Conservation (phyloP, 345 rosid genomes). For the Noccaea bulbosa region DNA sequence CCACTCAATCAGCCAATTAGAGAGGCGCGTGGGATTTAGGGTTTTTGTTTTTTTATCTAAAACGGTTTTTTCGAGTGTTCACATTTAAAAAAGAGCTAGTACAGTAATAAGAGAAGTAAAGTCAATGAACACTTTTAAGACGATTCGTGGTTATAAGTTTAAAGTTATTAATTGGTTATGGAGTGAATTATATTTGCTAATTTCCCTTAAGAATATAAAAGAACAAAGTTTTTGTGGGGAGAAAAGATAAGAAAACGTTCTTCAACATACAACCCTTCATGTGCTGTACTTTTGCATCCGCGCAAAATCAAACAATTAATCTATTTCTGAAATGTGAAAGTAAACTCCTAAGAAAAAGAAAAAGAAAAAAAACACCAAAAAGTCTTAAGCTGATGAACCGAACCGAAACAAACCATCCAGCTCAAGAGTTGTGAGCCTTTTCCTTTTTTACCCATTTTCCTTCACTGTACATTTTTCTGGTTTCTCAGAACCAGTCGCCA, state of each 20-base stretch:
- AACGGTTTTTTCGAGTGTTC: too few relatives aligned
- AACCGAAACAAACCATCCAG: constrained; percentile 29
- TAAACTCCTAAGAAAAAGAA: neutral
- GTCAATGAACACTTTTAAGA: too few relatives aligned
- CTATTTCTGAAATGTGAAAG: constrained; percentile 23
- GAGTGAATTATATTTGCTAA: too few relatives aligned
- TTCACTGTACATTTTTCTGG: constrained; percentile 38
- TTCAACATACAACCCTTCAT: constrained; percentile 26
- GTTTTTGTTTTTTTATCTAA: too few relatives aligned
- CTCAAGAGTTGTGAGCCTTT: constrained; percentile 42
- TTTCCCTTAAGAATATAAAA: too few relatives aligned
- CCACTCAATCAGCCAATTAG: constrained; percentile 8
- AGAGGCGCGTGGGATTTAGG: neutral
- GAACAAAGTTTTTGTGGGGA: constrained; percentile 2
- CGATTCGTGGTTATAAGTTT: too few relatives aligned
- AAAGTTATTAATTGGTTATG: too few relatives aligned
- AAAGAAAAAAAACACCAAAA: constrained; percentile 10
- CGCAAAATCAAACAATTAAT: constrained; percentile 42
- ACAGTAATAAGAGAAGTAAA: too few relatives aligned
- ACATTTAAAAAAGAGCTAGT: too few relatives aligned
- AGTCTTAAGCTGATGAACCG: constrained; percentile 17
- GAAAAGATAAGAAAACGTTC: constrained; percentile 16
- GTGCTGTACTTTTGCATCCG: constrained; percentile 37
- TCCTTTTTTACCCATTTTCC: constrained; percentile 7
- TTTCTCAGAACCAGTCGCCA: constrained; percentile 41